phyloP scores from a whole-genome alignment of 345 rosid genomes.

The Eutrema japonicum region DNA sequence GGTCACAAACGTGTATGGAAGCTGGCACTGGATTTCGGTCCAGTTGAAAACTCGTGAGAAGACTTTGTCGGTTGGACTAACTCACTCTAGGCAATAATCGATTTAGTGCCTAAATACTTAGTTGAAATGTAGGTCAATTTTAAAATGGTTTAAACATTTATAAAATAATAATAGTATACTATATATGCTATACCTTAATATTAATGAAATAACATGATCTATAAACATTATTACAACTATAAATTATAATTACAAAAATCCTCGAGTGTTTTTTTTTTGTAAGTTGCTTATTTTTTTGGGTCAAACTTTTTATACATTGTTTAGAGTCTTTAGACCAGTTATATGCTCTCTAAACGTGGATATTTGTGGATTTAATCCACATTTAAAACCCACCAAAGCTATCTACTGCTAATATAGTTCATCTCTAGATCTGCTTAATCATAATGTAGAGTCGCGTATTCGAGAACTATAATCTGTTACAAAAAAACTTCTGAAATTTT shows the following conservation, averaged over 20 bases:
- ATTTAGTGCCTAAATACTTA: not conserved
- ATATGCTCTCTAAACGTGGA: not conserved
- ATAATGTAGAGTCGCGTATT: not conserved
- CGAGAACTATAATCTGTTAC: slow-evolving; percentile 10
- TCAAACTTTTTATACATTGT: too few relatives aligned
- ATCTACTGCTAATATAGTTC: not conserved
- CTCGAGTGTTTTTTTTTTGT: too few relatives aligned
- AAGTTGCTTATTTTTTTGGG: too few relatives aligned
- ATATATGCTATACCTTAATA: too few relatives aligned
- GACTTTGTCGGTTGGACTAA: too few relatives aligned
- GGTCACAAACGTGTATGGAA: too few relatives aligned
- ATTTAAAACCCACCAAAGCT: not conserved
- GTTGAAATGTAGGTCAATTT: not conserved
- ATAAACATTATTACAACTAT: not conserved
- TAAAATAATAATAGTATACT: not conserved
- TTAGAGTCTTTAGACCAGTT: not conserved
- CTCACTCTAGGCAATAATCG: too few relatives aligned
- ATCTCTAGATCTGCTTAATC: not conserved
- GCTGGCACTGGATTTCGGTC: too few relatives aligned
- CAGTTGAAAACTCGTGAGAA: too few relatives aligned
- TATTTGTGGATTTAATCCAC: not conserved
- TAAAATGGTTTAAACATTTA: not conserved
- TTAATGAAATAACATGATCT: not conserved
- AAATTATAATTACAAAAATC: too few relatives aligned
- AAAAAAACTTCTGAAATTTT: not conserved